Percentiles rank a stretch among this genome's conserved stretches.
Evolutionary conservation across 1,139 yeast species (phyloP).

Genomic region (Candida mesenterica): DNA sequence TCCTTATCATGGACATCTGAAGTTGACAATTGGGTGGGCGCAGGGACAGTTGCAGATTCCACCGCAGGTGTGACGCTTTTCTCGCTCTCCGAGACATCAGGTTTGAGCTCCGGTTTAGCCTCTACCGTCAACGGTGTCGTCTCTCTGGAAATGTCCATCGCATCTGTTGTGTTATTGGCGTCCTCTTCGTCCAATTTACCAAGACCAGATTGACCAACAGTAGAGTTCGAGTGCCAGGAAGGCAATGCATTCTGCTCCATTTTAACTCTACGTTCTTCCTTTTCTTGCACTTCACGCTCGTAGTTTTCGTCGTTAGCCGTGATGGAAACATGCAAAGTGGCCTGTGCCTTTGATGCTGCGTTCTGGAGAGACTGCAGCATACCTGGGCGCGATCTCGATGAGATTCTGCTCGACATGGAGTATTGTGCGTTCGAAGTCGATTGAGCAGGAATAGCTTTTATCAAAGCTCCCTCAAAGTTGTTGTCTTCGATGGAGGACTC

Average conservation of each 20-base stretch:
- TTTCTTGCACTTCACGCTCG: conserved; percentile 61
- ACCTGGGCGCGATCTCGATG: conserved; percentile 23
- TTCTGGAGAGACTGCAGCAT: conserved; percentile 33
- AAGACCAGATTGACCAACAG: conserved; percentile 62
- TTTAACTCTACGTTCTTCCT: conserved; percentile 68
- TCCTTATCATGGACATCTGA: conserved; percentile 48
- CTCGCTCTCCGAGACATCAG: conserved; percentile 3
- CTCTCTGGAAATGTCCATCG: conserved; percentile 16
- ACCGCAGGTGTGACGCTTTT: conserved; percentile 1
- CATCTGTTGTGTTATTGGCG: conserved; percentile 16
- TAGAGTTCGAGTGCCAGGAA: conserved; percentile 90
- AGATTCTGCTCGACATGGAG: conserved; percentile 41
- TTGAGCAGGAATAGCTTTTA: conserved; percentile 81
- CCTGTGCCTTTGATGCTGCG: conserved; percentile 50
- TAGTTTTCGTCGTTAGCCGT: conserved; percentile 86
- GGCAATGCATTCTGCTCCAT: conserved; percentile 94
- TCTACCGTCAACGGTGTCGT: conserved; percentile 9
- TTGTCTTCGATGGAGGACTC: conserved; percentile 84
- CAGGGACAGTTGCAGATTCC: conserved; percentile 2
- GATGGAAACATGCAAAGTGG: conserved; percentile 86
- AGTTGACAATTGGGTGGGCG: conserved; percentile 12
- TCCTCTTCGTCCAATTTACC: conserved; percentile 54
- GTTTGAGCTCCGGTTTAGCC: conserved; percentile 15
- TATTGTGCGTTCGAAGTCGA: conserved; percentile 65
- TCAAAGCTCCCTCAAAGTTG: conserved; percentile 76